Percentiles rank a stretch among this genome's conserved stretches.
Evolutionary conservation across 2,329 filamentous ascomycete species (phyloP).

Genomic region (Microthyrium microscopicum): DNA sequence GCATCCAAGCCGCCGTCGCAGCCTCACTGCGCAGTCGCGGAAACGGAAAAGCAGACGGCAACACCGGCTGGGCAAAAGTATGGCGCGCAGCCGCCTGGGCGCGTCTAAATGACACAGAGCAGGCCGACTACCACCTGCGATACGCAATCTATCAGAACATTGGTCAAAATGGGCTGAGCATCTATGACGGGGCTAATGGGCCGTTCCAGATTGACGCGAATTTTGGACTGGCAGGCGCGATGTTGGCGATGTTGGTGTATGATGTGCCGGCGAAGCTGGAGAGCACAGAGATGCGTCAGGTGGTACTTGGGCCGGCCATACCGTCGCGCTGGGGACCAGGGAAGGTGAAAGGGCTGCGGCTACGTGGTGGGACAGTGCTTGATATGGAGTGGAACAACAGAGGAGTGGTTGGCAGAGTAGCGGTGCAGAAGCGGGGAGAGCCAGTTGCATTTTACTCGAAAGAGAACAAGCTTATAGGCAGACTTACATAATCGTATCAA

Average conservation of each 20-base stretch:
- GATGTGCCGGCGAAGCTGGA: conserved; percentile 23
- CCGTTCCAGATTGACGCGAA: conserved; percentile 46
- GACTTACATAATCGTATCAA: too few relatives aligned
- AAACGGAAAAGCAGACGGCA: conserved; percentile 31
- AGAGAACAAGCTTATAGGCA: conserved; percentile 4
- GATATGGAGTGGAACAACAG: conserved; percentile 3
- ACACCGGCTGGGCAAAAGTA: conserved; percentile 42
- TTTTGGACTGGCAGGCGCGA: conserved; percentile 33
- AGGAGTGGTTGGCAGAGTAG: conserved; percentile 2
- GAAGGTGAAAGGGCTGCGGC: conserved; percentile 25
- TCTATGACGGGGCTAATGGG: conserved; percentile 29
- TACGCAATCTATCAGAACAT: conserved; percentile 35
- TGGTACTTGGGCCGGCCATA: conserved; percentile 33
- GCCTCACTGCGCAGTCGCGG: conserved; percentile 32
- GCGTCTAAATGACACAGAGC: conserved; percentile 32
- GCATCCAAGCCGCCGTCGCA: conserved; percentile 28
- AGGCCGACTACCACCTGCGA: conserved; percentile 31
- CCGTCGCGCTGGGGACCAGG: conserved; percentile 28
- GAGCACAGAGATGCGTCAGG: conserved; percentile 13
- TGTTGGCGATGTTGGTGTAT: conserved; percentile 36
- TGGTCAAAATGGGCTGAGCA: conserved; percentile 32
- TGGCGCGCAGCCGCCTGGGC: conserved; percentile 43
- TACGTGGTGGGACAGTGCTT: conserved; percentile 24
- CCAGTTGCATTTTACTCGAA: background rate
- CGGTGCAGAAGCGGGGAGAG: conserved; percentile 4